Evolutionary conservation across 2,329 filamentous ascomycete genomes (phyloP).

Genomic region (Xylariaceae sp.): DNA sequence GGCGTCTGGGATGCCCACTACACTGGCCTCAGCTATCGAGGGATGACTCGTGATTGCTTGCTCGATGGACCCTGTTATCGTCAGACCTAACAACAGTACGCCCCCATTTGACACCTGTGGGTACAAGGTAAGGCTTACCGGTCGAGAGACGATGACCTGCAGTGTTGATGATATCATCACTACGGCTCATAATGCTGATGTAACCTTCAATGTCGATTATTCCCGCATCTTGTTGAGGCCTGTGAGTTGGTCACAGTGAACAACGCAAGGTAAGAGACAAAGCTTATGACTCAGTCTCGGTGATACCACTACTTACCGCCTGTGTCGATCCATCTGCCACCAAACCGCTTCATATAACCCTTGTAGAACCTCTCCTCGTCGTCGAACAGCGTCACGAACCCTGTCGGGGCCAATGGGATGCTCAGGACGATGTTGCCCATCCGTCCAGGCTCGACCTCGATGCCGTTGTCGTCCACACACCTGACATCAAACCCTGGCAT

Average conservation of each 20-base stretch:
- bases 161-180: constrained; percentile 92
- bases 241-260: not conserved
- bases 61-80: constrained; percentile 67
- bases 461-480: constrained; percentile 74
- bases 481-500: constrained; percentile 89
- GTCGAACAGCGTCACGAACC: constrained; percentile 78
- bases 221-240: constrained; percentile 58
- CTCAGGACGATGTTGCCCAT: constrained; percentile 92
- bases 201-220: constrained; percentile 73
- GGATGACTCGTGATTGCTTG: constrained; percentile 83
- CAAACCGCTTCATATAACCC: constrained; percentile 77
- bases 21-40: constrained; percentile 73
- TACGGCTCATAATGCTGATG: constrained; percentile 58
- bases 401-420: constrained; percentile 77
- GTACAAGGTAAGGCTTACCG: constrained; percentile 45
- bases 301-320: constrained; percentile 40
- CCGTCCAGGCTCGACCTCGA: constrained; percentile 60
- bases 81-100: not conserved
- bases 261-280: not conserved
- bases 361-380: constrained; percentile 83
- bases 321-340: constrained; percentile 81
- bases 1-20: constrained; percentile 77
- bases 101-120: no score
- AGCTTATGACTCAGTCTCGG: no score
- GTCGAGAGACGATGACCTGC: constrained; percentile 87